These are phyloP conservation scores for Gastrolobium bilobum DNA, from an alignment of 306 rosid species.

Conservation along the genomic window DNA sequence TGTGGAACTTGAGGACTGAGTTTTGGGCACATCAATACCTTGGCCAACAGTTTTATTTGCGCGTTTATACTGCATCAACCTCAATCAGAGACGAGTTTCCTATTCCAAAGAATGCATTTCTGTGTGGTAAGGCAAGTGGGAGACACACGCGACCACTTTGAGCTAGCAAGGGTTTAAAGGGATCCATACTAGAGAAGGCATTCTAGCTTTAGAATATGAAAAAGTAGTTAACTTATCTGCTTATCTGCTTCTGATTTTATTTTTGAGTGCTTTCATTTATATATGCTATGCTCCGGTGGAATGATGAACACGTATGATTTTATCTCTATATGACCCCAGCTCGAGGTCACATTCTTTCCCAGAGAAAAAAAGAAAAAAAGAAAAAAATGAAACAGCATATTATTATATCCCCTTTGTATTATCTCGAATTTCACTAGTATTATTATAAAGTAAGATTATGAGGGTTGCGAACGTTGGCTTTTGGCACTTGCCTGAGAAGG, in stretches of 20 bases:
- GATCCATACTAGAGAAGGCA: conserved; percentile 41
- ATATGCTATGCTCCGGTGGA: conserved; percentile 33
- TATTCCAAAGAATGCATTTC: conserved; percentile 90
- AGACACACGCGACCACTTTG: conserved; percentile 88
- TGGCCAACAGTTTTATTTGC: conserved; percentile 88
- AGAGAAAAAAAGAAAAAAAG: conserved; percentile 1
- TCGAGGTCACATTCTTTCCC: conserved; percentile 94
- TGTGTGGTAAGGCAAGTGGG: conserved; percentile 87
- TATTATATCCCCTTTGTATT: conserved; percentile 46
- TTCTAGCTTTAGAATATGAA: conserved; percentile 52
- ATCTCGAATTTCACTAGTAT: conserved; percentile 41
- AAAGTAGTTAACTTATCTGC: conserved; percentile 39
- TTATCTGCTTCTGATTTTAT: conserved; percentile 47
- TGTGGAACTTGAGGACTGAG: conserved; percentile 98
- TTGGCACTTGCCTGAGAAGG: background rate
- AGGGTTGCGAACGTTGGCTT: conserved; percentile 15
- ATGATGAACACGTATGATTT: conserved; percentile 43
- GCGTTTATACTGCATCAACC: conserved; percentile 78
- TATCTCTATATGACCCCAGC: conserved; percentile 68
- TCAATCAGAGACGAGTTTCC: conserved; percentile 94
- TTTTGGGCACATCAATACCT: conserved; percentile 96
- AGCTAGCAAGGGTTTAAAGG: conserved; percentile 32
- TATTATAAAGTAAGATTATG: conserved; percentile 48
- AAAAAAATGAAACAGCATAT: background rate
- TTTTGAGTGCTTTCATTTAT: conserved; percentile 50